Percentiles rank a stretch among this genome's conserved stretches.
phyloP scores from a whole-genome alignment of 2,329 filamentous ascomycete genomes.

The Zopfia rhizophila region DNA sequence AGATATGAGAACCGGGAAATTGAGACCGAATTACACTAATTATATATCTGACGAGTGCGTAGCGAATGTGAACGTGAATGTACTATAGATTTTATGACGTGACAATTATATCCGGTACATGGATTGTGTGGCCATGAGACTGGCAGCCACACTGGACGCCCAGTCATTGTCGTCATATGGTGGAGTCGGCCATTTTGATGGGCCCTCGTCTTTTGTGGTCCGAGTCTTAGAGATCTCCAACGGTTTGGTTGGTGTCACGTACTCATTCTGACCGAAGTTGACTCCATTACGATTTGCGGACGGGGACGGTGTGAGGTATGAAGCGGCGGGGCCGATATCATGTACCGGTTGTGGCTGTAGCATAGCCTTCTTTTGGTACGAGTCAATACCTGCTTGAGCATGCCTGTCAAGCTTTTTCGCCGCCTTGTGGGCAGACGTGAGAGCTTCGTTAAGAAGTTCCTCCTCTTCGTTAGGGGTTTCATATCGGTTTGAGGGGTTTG shows the following conservation, averaged over 20 bases:
- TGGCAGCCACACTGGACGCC: constrained; percentile 83
- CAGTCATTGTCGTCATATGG: constrained; percentile 95
- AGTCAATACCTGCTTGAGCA: constrained; percentile 41
- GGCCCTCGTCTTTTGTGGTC: constrained; percentile 56
- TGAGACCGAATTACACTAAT: constrained; percentile 43
- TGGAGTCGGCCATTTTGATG: constrained; percentile 90
- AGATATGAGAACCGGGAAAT: constrained; percentile 33
- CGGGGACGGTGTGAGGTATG: constrained; percentile 78
- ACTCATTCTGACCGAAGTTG: constrained; percentile 74
- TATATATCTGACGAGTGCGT: constrained; percentile 39
- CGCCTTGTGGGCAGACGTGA: constrained; percentile 79
- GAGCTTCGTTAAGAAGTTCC: constrained; percentile 89
- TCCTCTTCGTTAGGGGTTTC: constrained; percentile 97
- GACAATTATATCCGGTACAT: constrained; percentile 44
- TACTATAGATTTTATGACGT: constrained; percentile 17
- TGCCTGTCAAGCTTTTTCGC: constrained; percentile 74
- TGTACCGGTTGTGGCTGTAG: constrained; percentile 69
- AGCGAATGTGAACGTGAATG: constrained; percentile 37
- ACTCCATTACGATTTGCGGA: constrained; percentile 85
- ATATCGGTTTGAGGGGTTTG: constrained; percentile 82
- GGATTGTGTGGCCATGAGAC: constrained; percentile 61
- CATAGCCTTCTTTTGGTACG: constrained; percentile 54
- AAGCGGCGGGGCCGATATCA: constrained; percentile 67
- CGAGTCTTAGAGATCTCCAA: constrained; percentile 67
- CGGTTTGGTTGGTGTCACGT: constrained; percentile 74